Evolutionary conservation across 768 basidiomycete genomes (phyloP), one percentile per base, ranked within the genome.

Genomic region (Amanita phalloides): DNA sequence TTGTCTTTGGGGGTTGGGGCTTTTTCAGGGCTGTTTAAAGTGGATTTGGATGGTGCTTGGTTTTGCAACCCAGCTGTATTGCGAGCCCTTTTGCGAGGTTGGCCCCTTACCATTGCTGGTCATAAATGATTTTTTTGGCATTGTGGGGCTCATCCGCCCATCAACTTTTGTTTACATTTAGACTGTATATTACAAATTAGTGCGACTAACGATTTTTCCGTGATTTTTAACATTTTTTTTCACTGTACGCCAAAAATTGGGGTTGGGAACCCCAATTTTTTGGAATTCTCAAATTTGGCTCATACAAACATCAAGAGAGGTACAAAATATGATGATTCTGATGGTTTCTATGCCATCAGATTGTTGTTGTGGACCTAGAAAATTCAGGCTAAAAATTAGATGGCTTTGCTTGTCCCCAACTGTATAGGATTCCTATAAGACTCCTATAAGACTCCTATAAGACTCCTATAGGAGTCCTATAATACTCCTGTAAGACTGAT

Each of bases 261-360:
- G 23, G 43, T 26, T 10, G 13, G 21, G 23, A 45, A 45, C 4
- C 26, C 26, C 1, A 13, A 28, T 45, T 45, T 30, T 26, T 45
- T 21, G 43, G n/a, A 45, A 45, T 45, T 45, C 26, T 45, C 43
- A 45, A 45, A 45, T 26, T 45, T 28, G 43, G 43, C 43, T 45
- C 8, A 7, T 45, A n/a, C 23, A 30, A 45, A 45, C 43, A 41
- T 41, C 39, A 41, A 41, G 39, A 21, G 39, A 41, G 7, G 39
- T 20, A 41, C 39, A 41, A 41, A 41, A 21, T 26, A n/a, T 6
- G 7, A 20, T 7, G 21, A 1, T 41, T 41, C 39, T 25, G 23
- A 25, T 2, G 23, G 2, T 25, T 25, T 25, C n/a, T 25, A 25
- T 2, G 23, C 23, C 23, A 25, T 25, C 4, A 4, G 23, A 25